Percentiles rank a stretch among this genome's conserved stretches.
Conservation (phyloP, 495 filamentous ascomycete species). For the Neurospora discreta region DNA sequence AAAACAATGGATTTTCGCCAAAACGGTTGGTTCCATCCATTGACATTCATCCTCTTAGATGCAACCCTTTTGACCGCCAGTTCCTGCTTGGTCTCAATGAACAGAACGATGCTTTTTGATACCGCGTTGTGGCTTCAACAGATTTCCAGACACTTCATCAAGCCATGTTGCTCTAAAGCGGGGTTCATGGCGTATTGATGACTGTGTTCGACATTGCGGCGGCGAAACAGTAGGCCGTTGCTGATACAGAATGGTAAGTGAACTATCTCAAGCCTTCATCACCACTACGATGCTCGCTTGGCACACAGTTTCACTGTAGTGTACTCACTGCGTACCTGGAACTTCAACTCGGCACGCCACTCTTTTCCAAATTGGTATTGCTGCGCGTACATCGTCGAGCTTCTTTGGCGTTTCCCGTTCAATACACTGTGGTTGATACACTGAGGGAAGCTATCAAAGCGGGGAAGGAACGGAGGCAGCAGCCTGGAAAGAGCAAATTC, state of each 20-base stretch:
- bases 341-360: not conserved
- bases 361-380: slow-evolving; percentile 13
- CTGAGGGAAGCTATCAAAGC: not conserved
- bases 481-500: not conserved
- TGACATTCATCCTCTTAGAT: not conserved
- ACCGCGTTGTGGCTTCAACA: not conserved
- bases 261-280: not conserved
- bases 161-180: not conserved
- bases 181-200: not conserved
- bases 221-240: not conserved
- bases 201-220: not conserved
- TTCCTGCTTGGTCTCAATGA: not conserved
- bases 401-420: slow-evolving; percentile 23
- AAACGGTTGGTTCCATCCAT: not conserved
- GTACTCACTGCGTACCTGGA: not conserved
- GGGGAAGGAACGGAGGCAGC: not conserved
- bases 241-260: not conserved
- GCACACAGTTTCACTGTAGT: not conserved
- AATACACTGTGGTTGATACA: slow-evolving; percentile 14
- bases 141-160: not conserved
- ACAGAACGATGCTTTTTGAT: not conserved
- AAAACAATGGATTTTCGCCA: not conserved
- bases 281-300: not conserved
- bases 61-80: not conserved
- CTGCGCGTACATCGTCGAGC: slow-evolving; percentile 16